These are phyloP conservation scores for Leccinum uliginosum DNA, from an alignment of 768 basidiomycete species.

Conservation along the genomic window DNA sequence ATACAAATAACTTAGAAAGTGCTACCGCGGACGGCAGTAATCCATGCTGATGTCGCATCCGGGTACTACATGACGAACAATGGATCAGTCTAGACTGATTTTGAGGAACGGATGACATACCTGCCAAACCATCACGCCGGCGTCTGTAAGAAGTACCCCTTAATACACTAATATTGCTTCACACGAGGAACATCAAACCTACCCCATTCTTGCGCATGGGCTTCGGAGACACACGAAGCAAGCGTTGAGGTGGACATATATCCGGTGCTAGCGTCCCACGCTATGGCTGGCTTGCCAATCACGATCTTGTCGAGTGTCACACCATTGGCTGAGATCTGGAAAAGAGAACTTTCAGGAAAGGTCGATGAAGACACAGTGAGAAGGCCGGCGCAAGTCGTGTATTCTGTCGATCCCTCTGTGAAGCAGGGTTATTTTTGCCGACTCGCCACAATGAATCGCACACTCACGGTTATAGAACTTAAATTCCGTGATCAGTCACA, in stretches of 20 bases:
- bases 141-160: constrained; percentile 24
- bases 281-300: constrained; percentile 65
- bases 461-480: constrained; percentile 24
- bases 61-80: constrained; percentile 27
- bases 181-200: not conserved
- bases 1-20: not conserved
- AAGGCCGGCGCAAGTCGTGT: constrained; percentile 35
- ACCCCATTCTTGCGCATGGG: constrained; percentile 25
- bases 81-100: not conserved
- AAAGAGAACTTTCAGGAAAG: constrained; percentile 40
- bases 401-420: constrained; percentile 35
- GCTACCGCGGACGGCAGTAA: constrained; percentile 17
- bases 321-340: constrained; percentile 49
- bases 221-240: constrained; percentile 55
- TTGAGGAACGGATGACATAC: constrained; percentile 13
- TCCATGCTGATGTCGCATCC: constrained; percentile 35
- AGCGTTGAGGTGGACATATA: constrained; percentile 54
- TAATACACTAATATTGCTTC: not conserved
- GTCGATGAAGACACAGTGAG: constrained; percentile 36
- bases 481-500: not conserved
- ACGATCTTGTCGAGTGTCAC: constrained; percentile 63
- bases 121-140: constrained; percentile 38
- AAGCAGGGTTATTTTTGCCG: not conserved
- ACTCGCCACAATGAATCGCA: not conserved
- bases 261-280: constrained; percentile 48